Evolutionary conservation across 257 asterid species (phyloP).

Genomic region (Primulina huaijiensis): DNA sequence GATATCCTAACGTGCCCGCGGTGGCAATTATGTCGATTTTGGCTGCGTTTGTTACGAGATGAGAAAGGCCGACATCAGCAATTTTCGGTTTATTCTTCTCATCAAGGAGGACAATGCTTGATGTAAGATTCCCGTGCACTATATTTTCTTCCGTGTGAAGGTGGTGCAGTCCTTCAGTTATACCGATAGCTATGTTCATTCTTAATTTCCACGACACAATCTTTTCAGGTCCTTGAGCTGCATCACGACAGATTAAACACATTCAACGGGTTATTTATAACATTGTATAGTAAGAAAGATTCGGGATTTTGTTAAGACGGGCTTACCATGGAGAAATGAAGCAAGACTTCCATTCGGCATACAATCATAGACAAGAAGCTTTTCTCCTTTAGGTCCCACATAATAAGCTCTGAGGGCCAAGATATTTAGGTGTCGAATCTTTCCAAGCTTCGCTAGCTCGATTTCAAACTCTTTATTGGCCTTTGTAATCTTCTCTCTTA

Average conservation of each 20-base stretch:
- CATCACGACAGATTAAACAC: neutral
- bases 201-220: constrained; percentile 71
- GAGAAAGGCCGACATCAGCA: constrained; percentile 47
- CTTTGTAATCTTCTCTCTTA: constrained; percentile 85
- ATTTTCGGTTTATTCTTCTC: constrained; percentile 61
- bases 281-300: neutral
- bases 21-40: constrained; percentile 47
- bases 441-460: constrained; percentile 79
- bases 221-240: constrained; percentile 39
- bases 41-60: constrained; percentile 43
- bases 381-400: constrained; percentile 94
- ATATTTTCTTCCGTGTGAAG: constrained; percentile 60
- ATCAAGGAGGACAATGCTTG: constrained; percentile 69
- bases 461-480: constrained; percentile 75
- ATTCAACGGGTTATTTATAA: neutral
- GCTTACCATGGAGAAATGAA: constrained; percentile 83
- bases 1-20: constrained; percentile 56
- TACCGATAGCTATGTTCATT: constrained; percentile 63
- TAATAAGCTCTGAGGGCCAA: constrained; percentile 89
- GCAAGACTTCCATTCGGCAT: constrained; percentile 89
- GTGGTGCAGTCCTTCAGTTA: constrained; percentile 61
- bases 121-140: constrained; percentile 57
- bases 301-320: neutral
- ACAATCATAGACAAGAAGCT: constrained; percentile 93
- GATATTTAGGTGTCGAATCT: constrained; percentile 60